Evolutionary conservation across 2,329 filamentous ascomycete species (phyloP), one percentile per base, ranked within the genome.

Genomic region (Parascedosporium putredinis): DNA sequence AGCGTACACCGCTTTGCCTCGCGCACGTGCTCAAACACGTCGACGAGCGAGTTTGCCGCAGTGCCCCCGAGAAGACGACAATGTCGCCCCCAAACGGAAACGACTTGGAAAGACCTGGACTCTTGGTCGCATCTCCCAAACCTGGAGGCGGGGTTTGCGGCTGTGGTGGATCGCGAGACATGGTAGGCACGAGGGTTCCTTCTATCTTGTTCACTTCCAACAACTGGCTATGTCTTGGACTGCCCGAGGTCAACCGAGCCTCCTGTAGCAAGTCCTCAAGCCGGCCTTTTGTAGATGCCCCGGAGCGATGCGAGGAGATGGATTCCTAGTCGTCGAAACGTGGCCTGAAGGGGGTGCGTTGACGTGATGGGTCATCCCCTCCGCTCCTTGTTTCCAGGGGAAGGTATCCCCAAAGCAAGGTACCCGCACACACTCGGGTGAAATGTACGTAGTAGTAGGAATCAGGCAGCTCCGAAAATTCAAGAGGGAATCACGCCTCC

Each of bases 31-130:
- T 78, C 83, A 67, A 96, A 96, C 9, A 95, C 86, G 63, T 96
- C 91, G 36, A 96, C 91, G 4, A 96, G 77, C 59, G 78, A 94
- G 62, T 96, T 97, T 5, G 91, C 89, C n/a, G 90, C 91, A 57
- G 88, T 95, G 49, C 90, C 90, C 34, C 89, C 89, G 89, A 94
- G 65, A 96, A 93, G 47, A 95, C 84, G 20, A 90, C 87, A 51
- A 95, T 83, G 52, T 83, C 83, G 44, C 23, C 25, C 23, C 23
- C 23, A 12, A 25, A 29, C 6, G 22, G 22, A 23, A 29, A 29
- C 20, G 42, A 45, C 22, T 45, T 45, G 22, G 23, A 16, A 14
- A 10, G n/a, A n/a, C n/a, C 42, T 14, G 23, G 25, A 20, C 23
- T 25, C 23, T 18, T 29, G 23, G 23, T 25, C n/a, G 10, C 4